Conservation (phyloP, 495 filamentous ascomycete species). For the Choiromyces venosus region DNA sequence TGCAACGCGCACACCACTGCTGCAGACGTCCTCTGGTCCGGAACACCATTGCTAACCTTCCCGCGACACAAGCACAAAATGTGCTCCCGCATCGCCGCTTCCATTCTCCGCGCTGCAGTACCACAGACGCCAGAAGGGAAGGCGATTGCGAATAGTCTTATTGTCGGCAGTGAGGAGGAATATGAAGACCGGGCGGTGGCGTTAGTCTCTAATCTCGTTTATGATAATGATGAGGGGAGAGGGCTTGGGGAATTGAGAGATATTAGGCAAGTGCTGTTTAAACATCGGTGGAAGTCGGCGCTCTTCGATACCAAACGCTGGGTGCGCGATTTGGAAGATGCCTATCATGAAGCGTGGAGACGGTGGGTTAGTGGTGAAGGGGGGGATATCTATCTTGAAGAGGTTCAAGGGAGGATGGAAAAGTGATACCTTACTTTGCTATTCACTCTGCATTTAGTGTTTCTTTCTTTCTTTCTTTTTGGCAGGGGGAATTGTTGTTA, state of each 20-base stretch:
- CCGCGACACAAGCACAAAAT: slow-evolving; percentile 97
- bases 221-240: slow-evolving; percentile 46
- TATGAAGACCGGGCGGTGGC: slow-evolving; percentile 78
- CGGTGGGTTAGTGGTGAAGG: slow-evolving; percentile 80
- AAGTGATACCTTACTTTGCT: background rate
- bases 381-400: slow-evolving; percentile 72
- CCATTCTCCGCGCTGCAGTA: slow-evolving; percentile 82
- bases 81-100: slow-evolving; percentile 96
- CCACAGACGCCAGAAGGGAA: slow-evolving; percentile 62
- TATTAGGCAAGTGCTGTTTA: slow-evolving; percentile 63
- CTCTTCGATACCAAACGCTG: slow-evolving; percentile 90
- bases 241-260: slow-evolving; percentile 32
- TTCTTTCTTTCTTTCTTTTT: no score
- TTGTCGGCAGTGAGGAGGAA: slow-evolving; percentile 66
- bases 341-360: slow-evolving; percentile 82
- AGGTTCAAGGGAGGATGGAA: background rate
- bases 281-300: slow-evolving; percentile 71
- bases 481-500: background rate
- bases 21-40: slow-evolving; percentile 92
- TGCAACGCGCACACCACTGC: slow-evolving; percentile 98
- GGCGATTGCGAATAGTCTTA: slow-evolving; percentile 66
- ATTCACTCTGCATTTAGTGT: background rate
- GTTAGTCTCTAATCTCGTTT: slow-evolving; percentile 63
- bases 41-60: slow-evolving; percentile 87
- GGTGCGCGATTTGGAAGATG: slow-evolving; percentile 85